Evolutionary conservation across 805 yeast species (phyloP).

Genomic region (Kazachstania africana): DNA sequence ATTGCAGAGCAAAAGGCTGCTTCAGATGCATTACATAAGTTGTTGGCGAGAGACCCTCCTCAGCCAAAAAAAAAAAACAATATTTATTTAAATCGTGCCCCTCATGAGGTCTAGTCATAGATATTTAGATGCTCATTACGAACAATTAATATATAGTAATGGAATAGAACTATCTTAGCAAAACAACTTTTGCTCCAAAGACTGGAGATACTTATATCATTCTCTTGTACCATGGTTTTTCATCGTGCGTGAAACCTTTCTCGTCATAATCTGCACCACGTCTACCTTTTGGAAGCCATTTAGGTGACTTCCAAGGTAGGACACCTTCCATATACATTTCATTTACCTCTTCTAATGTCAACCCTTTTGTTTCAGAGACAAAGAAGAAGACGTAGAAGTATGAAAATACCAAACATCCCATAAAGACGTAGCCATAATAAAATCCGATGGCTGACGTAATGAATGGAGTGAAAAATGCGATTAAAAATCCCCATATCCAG

Average conservation of each 20-base stretch:
- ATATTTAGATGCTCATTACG: too few relatives aligned
- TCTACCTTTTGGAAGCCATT: slow-evolving; percentile 37
- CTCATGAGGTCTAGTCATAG: too few relatives aligned
- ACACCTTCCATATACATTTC: slow-evolving; percentile 36
- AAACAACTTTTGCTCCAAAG: too few relatives aligned
- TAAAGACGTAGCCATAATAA: slow-evolving; percentile 52
- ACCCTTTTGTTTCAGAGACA: slow-evolving; percentile 68
- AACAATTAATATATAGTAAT: too few relatives aligned
- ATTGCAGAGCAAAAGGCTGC: not conserved
- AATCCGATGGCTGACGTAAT: slow-evolving; percentile 53
- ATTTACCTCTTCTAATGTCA: slow-evolving; percentile 71
- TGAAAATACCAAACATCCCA: slow-evolving; percentile 43
- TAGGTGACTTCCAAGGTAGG: slow-evolving; percentile 34
- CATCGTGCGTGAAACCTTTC: slow-evolving; percentile 17
- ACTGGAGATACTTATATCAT: too few relatives aligned
- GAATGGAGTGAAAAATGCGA: slow-evolving; percentile 63
- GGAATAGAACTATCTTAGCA: too few relatives aligned
- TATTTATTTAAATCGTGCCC: too few relatives aligned
- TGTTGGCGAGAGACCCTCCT: too few relatives aligned
- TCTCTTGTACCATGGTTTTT: slow-evolving; percentile 13
- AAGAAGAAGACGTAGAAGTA: slow-evolving; percentile 57
- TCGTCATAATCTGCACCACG: slow-evolving; percentile 19
- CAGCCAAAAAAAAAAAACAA: too few relatives aligned
- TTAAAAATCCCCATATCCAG: slow-evolving; percentile 57
- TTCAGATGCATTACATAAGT: not conserved